Evolutionary conservation across 768 basidiomycete genomes (phyloP).

Genomic region (Ephemerocybe angulata): DNA sequence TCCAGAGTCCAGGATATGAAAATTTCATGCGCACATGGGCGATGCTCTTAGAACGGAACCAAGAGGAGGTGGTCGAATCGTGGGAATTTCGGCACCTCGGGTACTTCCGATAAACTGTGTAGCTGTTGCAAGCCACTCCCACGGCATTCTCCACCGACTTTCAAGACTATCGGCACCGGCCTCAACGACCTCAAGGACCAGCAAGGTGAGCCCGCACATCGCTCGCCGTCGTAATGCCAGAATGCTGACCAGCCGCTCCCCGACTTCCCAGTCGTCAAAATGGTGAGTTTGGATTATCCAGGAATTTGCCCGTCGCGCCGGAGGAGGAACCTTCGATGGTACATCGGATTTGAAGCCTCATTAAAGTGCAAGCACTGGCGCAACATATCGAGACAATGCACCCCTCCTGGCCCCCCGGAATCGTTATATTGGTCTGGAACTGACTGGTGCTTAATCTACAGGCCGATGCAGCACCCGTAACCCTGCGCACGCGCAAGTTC

Average conservation of each 20-base stretch:
- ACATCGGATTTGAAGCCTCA: no score
- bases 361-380: slow-evolving; percentile 1
- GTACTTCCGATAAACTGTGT: slow-evolving; percentile 39
- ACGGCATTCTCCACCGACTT: slow-evolving; percentile 9
- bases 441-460: slow-evolving; percentile 27
- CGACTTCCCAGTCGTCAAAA: slow-evolving; percentile 20
- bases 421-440: background rate
- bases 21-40: no score
- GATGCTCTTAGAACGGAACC: no score
- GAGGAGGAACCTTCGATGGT: no score
- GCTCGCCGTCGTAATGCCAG: slow-evolving; percentile 4
- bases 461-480: slow-evolving; percentile 84
- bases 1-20: no score
- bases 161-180: slow-evolving; percentile 30
- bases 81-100: slow-evolving; percentile 27
- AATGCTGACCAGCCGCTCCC: slow-evolving; percentile 18
- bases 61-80: slow-evolving; percentile 16
- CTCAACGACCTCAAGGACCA: slow-evolving; percentile 42
- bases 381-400: no score
- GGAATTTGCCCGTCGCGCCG: slow-evolving; percentile 1
- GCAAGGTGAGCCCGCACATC: slow-evolving; percentile 6
- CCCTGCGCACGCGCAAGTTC: slow-evolving; percentile 98
- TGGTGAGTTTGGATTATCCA: slow-evolving; percentile 28
- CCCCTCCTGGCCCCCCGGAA: background rate
- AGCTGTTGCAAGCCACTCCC: slow-evolving; percentile 38